Percentiles rank a stretch among this genome's conserved stretches.
Conservation (phyloP, 257 asterid species). For the Fraxinus quadrangulata region DNA sequence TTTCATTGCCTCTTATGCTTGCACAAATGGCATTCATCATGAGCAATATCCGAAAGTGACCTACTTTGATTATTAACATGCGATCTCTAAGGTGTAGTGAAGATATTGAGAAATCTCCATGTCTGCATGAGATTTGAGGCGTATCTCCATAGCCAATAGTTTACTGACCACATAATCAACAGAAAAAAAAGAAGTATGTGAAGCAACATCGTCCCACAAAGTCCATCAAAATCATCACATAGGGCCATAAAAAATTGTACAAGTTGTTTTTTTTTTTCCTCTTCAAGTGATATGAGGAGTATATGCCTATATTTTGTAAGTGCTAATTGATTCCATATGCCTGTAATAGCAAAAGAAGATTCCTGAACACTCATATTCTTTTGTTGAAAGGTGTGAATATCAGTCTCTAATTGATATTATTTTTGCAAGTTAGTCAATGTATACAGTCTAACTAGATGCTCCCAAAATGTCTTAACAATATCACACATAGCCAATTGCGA, state of each 20-base stretch:
- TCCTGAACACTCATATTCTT: neutral
- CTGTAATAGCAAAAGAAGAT: no score
- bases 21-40: no score
- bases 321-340: neutral
- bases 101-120: no score
- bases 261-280: no score
- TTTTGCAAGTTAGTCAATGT: neutral
- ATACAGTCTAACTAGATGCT: neutral
- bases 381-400: neutral
- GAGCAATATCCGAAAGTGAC: no score
- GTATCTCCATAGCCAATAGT: no score
- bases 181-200: neutral
- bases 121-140: neutral
- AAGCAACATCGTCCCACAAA: no score
- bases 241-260: no score
- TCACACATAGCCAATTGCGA: no score
- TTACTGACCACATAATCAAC: neutral
- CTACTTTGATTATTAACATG: no score
- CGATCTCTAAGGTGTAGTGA: no score
- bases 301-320: neutral
- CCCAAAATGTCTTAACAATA: no score
- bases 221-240: neutral
- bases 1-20: neutral
- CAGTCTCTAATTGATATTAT: neutral
- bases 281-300: neutral